Evolutionary conservation across 306 rosid genomes (phyloP), one percentile per base, ranked within the genome.

Genomic region (Delonix regia): DNA sequence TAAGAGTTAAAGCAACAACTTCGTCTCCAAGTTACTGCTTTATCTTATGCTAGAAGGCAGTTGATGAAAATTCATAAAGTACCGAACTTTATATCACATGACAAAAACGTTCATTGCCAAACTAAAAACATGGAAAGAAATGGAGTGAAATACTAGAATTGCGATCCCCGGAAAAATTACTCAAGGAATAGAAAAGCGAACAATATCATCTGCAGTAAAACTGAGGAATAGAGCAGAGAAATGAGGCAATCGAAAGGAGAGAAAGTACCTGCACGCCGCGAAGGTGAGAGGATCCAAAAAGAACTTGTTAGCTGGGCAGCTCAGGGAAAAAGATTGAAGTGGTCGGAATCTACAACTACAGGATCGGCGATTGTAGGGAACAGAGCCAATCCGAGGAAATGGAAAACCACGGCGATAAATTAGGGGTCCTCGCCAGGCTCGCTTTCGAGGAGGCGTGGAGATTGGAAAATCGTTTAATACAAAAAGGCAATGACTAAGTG

Each of bases 361-460:
- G 27, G 80, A 84, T 85, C 84, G 87, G 82, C 86, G 83, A 84
- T 77, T 70, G 45, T 77, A 78, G 64, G 83, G 83, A 76, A 52
- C 74, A 44, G 73, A 21, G 48, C 15, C 59, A 53, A 56, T 11
- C 72, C 91, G 88, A 87, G 93, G 89, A 89, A 89, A 85, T 83
- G 75, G 62, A 66, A 82, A 71, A 81, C 76, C 59, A 71, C 86
- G 84, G 74, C 85, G 88, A 85, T 81, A 79, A 81, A 75, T 81
- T 66, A 39, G 74, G 14, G 76, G 76, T 77, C 77, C 87, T 81
- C 67, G 83, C 52, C 83, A 61, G 19, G 11, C 14, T 39, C 67
- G 28, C 38, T 51, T 47, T 68, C 64, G 78, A 70, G 42, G 57
- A 79, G 77, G 69, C 64, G 82, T 18, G 52, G 39, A 49, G 78